Base-by-base conservation (phyloP, 163 green algal species). In the Coccomyxa subellipsoidea region DNA sequence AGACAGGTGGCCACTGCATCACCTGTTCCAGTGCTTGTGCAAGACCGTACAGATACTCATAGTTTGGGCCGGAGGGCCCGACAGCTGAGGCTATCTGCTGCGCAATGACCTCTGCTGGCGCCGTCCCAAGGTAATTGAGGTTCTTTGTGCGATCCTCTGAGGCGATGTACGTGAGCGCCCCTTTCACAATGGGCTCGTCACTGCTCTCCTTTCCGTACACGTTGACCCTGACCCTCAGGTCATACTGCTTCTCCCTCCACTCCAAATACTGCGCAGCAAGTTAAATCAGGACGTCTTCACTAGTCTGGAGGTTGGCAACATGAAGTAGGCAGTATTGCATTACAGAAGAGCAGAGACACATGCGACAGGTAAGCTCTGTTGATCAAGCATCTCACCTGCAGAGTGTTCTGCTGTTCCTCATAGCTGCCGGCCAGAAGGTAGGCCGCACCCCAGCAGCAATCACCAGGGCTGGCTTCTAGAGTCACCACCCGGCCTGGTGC, bases 191-290 rank as follows among this genome's bases (percentile, higher is more conserved):
- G 6, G 81, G 76, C 27, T 38, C 34, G 31, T 86, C 80, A 35
- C 80, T 69, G 69, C 40, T 70, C 38, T 72, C 80, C 54, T 39
- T 4, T 34, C 36, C 23, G 73, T 85, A 94, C n/a, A 97, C 81
- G 36, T 92, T 82, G 32, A 94, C 87, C 6, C 80, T 35, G n/a
- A 84, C 80, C 3, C 92, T 86, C 6, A 89, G 54, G 69, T 97
- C 92, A 81, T 97, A 97, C 87, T 97, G 89, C 85, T 97, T 97
- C 69, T 97, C 93, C 38, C 92, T 82, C 88, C 88, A 93, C 81
- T 95, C 89, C 54, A 95, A 82, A 47, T 95, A 95, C 35, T 86
- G 82, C 71, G 23, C 40, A 73, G 38, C 38, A 66, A 59, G 31
- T 9, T 35, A n/a, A 47, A 32, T 53, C 8, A 53, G 47, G 47